Base-by-base conservation (phyloP, 1,284 basidiomycete species). In the Quambalaria eucalypti region DNA sequence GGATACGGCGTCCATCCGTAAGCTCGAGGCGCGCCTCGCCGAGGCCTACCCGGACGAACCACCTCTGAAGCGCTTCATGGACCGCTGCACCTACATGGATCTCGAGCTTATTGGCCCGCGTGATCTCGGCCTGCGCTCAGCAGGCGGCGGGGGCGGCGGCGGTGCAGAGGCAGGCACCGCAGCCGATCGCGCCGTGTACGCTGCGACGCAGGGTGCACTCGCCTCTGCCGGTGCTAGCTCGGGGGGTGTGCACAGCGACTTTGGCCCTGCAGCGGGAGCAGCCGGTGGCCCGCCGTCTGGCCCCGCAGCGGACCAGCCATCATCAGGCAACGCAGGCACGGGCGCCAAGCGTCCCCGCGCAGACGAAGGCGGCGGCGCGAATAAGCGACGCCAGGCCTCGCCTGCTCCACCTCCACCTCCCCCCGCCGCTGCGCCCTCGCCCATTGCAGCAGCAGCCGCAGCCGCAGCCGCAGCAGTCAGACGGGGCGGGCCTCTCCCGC, bases 11-110 rank as follows among this genome's bases (percentile, higher is more conserved):
- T 87, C 88, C 1, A 85, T 89, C 8, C 84, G 87, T 61, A 90
- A 92, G 76, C 82, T 97, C 49, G 91, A 96, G 75, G 83, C 85
- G 59, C 83, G 93, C 4, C 86, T 96, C 68, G 80, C 85, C 1
- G 91, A 96, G 63, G 83, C 85, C 1, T 97, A 91, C 77, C 86
- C 90, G 0, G 83, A 83, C 52, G 91, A 93, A 71, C 84, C 87
- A 1, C 84, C 88, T 0, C 87, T 93, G 72, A 90, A 93, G 73
- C 85, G 89, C 2, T 91, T 96, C 62, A 89, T 90, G 0, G 86
- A 90, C 68, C 82, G 90, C 31, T 87, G 90, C 75, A 86, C 85
- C n/a, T 93, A 93, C 76, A 81, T 86, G 38, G 85, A 85, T 36
- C 84, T 87, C 19, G 92, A 97, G 69, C 85, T 89, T 26, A 92